Percentiles rank a stretch among this genome's conserved stretches.
These are phyloP conservation scores for Coniochaeta sp. DNA, from an alignment of 2,329 filamentous ascomycete genomes.

Conservation along the genomic window DNA sequence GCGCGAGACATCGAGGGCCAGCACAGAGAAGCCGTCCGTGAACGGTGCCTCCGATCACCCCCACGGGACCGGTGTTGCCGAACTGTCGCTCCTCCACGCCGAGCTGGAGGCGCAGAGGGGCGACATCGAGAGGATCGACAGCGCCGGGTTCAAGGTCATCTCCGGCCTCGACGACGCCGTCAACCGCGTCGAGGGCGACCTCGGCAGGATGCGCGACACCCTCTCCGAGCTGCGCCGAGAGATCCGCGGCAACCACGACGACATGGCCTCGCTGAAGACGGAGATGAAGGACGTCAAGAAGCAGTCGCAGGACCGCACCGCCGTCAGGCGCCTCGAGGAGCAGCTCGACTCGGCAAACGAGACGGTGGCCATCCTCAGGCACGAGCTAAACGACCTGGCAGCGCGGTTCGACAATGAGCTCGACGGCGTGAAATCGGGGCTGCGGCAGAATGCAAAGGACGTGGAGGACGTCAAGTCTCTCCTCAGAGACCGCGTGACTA, in stretches of 20 bases:
- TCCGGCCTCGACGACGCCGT: slow-evolving; percentile 27
- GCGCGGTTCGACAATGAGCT: slow-evolving; percentile 15
- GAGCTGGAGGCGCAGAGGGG: slow-evolving; percentile 25
- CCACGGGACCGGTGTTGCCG: slow-evolving; percentile 4
- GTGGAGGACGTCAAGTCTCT: slow-evolving; percentile 16
- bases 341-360: slow-evolving; percentile 15
- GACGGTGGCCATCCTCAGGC: slow-evolving; percentile 12
- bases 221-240: slow-evolving; percentile 19
- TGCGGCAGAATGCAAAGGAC: slow-evolving; percentile 14
- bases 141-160: slow-evolving; percentile 26
- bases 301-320: slow-evolving; percentile 7
- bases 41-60: neutral
- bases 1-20: slow-evolving; percentile 13
- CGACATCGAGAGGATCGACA: slow-evolving; percentile 28
- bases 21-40: neutral
- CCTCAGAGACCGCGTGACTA: slow-evolving; percentile 9
- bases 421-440: slow-evolving; percentile 13
- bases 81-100: slow-evolving; percentile 19
- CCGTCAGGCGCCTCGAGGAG: slow-evolving; percentile 13
- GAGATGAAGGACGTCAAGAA: slow-evolving; percentile 15
- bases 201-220: slow-evolving; percentile 22
- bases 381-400: slow-evolving; percentile 10
- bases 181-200: slow-evolving; percentile 24
- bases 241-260: slow-evolving; percentile 12
- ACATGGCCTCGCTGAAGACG: slow-evolving; percentile 18